Percentiles rank a stretch among this genome's conserved stretches.
Evolutionary conservation across 305 asterid species (phyloP).

Genomic region (Fraxinus floribunda): DNA sequence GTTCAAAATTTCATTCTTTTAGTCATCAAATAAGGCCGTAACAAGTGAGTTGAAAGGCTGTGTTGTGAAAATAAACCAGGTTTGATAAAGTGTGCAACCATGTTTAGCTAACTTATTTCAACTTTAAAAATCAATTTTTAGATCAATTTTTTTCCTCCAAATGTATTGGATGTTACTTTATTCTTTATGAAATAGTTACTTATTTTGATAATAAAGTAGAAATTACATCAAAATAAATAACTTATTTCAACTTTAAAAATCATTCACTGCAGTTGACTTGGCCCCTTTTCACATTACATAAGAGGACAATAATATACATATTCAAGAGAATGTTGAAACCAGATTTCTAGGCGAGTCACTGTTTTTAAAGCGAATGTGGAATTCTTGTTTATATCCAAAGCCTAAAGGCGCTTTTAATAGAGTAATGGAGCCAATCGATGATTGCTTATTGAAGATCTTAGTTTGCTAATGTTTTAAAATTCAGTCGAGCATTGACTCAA

Average conservation of each 20-base stretch:
- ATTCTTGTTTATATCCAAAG: background rate
- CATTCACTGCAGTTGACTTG: background rate
- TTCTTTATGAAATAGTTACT: background rate
- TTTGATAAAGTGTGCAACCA: background rate
- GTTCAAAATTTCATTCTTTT: no score
- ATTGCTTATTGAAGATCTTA: background rate
- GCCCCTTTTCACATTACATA: background rate
- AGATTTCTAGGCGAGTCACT: background rate
- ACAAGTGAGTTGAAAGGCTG: background rate
- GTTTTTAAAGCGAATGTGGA: background rate
- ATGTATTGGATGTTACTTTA: background rate
- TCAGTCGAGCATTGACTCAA: background rate
- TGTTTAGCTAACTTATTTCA: background rate
- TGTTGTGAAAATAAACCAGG: background rate
- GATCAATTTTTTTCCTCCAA: background rate
- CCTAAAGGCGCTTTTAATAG: background rate
- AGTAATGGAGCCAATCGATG: background rate
- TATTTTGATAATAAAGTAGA: background rate
- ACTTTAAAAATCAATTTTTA: no score
- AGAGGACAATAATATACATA: background rate
- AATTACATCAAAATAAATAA: background rate
- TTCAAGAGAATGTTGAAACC: background rate
- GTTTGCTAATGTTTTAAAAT: background rate
- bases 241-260: background rate
- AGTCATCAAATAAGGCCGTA: no score